These are phyloP conservation scores for Scheffersomyces lignosus DNA, from an alignment of 805 yeast genomes.

Conservation along the genomic window DNA sequence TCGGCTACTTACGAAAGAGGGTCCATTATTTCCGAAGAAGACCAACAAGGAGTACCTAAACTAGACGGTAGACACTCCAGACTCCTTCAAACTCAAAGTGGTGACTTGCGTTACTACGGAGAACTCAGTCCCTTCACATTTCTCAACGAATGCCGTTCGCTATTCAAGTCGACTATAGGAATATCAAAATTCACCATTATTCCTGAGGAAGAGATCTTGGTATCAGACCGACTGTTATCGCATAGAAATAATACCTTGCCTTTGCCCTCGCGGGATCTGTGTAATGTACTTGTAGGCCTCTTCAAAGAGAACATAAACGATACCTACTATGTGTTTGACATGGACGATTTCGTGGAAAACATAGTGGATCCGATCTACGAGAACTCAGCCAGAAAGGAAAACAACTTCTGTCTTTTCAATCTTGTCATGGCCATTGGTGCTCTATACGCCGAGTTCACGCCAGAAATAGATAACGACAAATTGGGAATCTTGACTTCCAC, in stretches of 20 bases:
- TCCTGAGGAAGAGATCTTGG: constrained; percentile 33
- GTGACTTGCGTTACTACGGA: constrained; percentile 39
- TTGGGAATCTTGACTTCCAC: constrained; percentile 22
- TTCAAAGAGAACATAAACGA: constrained; percentile 42
- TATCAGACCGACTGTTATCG: constrained; percentile 32
- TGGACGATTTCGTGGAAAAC: constrained; percentile 25
- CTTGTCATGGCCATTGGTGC: constrained; percentile 44
- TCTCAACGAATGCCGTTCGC: constrained; percentile 38
- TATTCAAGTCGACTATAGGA: constrained; percentile 32
- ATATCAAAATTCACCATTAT: constrained; percentile 37
- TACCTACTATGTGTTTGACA: constrained; percentile 38
- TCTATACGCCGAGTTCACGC: constrained; percentile 31
- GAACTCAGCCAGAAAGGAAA: constrained; percentile 22
- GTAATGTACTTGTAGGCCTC: constrained; percentile 12
- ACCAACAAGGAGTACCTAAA: constrained; percentile 12
- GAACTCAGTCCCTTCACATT: constrained; percentile 44
- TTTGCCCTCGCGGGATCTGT: constrained; percentile 7
- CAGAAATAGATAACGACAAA: constrained; percentile 20
- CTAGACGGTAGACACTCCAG: constrained; percentile 23
- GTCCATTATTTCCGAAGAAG: too few species aligned
- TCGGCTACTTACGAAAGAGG: too few species aligned
- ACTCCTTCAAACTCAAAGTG: constrained; percentile 33
- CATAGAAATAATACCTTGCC: constrained; percentile 15
- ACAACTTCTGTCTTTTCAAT: constrained; percentile 34
- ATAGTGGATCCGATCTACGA: constrained; percentile 32